Evolutionary conservation across 116 monocot genomes (phyloP).

Genomic region (Papilionanthe hybrid): DNA sequence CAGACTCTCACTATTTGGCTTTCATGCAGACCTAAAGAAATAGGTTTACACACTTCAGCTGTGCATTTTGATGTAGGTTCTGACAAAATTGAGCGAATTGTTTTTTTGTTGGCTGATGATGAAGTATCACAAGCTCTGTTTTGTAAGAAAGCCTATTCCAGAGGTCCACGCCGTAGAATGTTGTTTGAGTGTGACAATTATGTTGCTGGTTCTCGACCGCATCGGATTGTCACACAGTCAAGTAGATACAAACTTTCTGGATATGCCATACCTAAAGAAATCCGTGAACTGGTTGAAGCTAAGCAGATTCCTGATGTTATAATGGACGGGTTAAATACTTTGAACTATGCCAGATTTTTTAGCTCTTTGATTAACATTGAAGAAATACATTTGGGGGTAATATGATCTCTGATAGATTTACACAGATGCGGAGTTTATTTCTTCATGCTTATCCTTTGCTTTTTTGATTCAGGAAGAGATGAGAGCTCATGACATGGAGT

Average conservation of each 20-base stretch:
- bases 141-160: slow-evolving; percentile 57
- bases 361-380: slow-evolving; percentile 77
- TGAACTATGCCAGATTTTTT: slow-evolving; percentile 62
- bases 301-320: slow-evolving; percentile 58
- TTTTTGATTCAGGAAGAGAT: slow-evolving; percentile 57
- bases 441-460: slow-evolving; percentile 8
- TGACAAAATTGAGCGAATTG: slow-evolving; percentile 83
- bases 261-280: slow-evolving; percentile 49
- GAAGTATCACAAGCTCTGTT: slow-evolving; percentile 61
- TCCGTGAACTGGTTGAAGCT: slow-evolving; percentile 55
- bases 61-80: slow-evolving; percentile 78
- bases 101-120: slow-evolving; percentile 85
- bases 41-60: slow-evolving; percentile 72
- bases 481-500: slow-evolving; percentile 78
- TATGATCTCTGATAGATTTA: neutral
- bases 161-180: slow-evolving; percentile 23
- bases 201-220: slow-evolving; percentile 56
- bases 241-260: slow-evolving; percentile 37
- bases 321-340: slow-evolving; percentile 35
- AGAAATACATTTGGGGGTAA: slow-evolving; percentile 89
- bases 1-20: slow-evolving; percentile 72
- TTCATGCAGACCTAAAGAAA: slow-evolving; percentile 79
- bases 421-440: neutral
- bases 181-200: slow-evolving; percentile 36
- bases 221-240: slow-evolving; percentile 14